Evolutionary conservation across 139 green algal species (phyloP).

Genomic region (Tetraselmis striata): DNA sequence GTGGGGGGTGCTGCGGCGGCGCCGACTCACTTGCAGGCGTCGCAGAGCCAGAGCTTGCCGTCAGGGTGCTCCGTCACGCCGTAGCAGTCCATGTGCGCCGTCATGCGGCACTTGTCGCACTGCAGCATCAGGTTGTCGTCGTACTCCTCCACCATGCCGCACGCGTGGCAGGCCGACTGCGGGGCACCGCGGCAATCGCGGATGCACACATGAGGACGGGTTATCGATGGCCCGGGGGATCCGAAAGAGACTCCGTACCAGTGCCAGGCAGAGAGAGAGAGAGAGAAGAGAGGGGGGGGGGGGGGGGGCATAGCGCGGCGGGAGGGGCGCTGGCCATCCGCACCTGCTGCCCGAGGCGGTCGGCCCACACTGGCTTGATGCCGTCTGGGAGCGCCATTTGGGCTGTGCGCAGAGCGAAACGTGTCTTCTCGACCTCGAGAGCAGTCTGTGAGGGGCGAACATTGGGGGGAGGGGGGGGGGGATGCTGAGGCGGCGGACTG

Average conservation of each 20-base stretch:
- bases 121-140: slow-evolving; percentile 53
- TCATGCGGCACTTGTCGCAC: slow-evolving; percentile 65
- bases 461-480: too few relatives aligned
- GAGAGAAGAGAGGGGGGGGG: neutral
- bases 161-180: slow-evolving; percentile 47
- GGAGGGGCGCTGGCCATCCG: neutral
- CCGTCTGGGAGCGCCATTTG: slow-evolving; percentile 42
- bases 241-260: neutral
- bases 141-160: slow-evolving; percentile 48
- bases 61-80: slow-evolving; percentile 30
- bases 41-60: slow-evolving; percentile 60
- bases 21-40: slow-evolving; percentile 51
- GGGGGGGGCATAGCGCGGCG: neutral
- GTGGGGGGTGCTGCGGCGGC: too few relatives aligned
- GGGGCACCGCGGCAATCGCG: neutral
- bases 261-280: neutral
- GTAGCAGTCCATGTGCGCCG: slow-evolving; percentile 75
- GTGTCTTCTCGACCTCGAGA: too few relatives aligned
- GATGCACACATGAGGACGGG: neutral
- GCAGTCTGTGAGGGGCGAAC: too few relatives aligned
- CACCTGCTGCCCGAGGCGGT: neutral
- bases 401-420: slow-evolving; percentile 15
- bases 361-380: slow-evolving; percentile 14
- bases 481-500: too few relatives aligned
- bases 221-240: too few relatives aligned